Evolutionary conservation across 2,329 filamentous ascomycete genomes (phyloP).

Genomic region (Fusarium sp.): DNA sequence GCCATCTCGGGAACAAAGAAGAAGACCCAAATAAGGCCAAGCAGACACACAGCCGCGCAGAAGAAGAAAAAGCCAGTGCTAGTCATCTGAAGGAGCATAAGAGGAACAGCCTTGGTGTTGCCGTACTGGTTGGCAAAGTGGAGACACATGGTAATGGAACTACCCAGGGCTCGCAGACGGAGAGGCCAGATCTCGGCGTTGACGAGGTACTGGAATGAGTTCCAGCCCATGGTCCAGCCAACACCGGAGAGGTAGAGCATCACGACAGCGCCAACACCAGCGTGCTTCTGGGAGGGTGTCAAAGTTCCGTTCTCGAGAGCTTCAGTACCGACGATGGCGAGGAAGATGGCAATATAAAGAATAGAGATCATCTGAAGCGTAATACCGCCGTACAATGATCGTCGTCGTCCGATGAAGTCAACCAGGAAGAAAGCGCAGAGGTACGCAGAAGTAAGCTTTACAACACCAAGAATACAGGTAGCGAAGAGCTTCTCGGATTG

Average conservation of each 20-base stretch:
- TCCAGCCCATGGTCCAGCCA: slow-evolving; percentile 20
- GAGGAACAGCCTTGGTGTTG: slow-evolving; percentile 17
- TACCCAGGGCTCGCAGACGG: slow-evolving; percentile 17
- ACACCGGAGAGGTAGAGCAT: slow-evolving; percentile 21
- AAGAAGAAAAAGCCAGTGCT: slow-evolving; percentile 22
- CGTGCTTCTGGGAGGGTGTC: slow-evolving; percentile 13
- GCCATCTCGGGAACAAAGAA: slow-evolving; percentile 74
- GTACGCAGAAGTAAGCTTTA: slow-evolving; percentile 15
- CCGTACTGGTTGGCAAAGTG: slow-evolving; percentile 25
- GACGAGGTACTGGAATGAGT: slow-evolving; percentile 13
- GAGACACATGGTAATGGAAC: slow-evolving; percentile 16
- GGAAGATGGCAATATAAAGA: slow-evolving; percentile 23
- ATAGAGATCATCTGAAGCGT: slow-evolving; percentile 11
- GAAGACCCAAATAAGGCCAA: slow-evolving; percentile 71
- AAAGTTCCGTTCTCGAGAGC: slow-evolving; percentile 2
- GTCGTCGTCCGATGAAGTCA: slow-evolving; percentile 17
- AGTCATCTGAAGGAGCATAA: slow-evolving; percentile 7
- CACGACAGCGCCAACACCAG: slow-evolving; percentile 9
- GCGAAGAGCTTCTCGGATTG: slow-evolving; percentile 25
- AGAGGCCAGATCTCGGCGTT: slow-evolving; percentile 25
- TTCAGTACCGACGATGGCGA: slow-evolving; percentile 6
- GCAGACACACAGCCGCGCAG: slow-evolving; percentile 15
- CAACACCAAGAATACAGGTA: slow-evolving; percentile 18
- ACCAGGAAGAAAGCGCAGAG: slow-evolving; percentile 25
- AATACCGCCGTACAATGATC: slow-evolving; percentile 9